Evolutionary conservation across 257 asterid genomes (phyloP).

Genomic region (Gardenia jasminoides): DNA sequence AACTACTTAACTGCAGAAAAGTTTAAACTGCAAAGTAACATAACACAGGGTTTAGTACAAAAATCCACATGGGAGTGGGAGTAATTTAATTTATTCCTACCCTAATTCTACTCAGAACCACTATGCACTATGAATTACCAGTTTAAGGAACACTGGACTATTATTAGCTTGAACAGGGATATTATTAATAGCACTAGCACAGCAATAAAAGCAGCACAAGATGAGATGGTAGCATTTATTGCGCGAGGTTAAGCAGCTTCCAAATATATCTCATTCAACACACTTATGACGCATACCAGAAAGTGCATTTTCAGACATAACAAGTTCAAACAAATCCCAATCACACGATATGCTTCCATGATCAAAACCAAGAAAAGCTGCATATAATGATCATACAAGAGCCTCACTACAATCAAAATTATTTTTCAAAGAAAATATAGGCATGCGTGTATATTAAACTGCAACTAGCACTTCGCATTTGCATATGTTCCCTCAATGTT

Average conservation of each 20-base stretch:
- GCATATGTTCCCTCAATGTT: neutral
- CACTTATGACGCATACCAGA: neutral
- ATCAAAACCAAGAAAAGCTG: neutral
- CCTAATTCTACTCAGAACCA: too few relatives aligned
- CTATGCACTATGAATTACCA: too few relatives aligned
- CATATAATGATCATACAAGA: neutral
- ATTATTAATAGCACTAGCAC: neutral
- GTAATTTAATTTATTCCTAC: too few relatives aligned
- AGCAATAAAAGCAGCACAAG: neutral
- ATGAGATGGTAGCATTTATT: neutral
- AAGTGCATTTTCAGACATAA: neutral
- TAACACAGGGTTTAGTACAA: too few relatives aligned
- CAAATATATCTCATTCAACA: neutral
- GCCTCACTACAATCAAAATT: neutral
- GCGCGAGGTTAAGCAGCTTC: neutral
- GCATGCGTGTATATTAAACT: too few relatives aligned
- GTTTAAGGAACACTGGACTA: neutral
- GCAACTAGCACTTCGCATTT: neutral
- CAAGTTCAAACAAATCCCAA: neutral
- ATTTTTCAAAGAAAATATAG: neutral
- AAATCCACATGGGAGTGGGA: too few relatives aligned
- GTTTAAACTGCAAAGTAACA: neutral
- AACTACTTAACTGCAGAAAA: too few relatives aligned
- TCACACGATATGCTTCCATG: neutral
- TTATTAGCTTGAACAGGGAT: neutral